Evolutionary conservation across 768 basidiomycete species (phyloP), one percentile per base, ranked within the genome.

Genomic region (Calocybe gangraenosa): DNA sequence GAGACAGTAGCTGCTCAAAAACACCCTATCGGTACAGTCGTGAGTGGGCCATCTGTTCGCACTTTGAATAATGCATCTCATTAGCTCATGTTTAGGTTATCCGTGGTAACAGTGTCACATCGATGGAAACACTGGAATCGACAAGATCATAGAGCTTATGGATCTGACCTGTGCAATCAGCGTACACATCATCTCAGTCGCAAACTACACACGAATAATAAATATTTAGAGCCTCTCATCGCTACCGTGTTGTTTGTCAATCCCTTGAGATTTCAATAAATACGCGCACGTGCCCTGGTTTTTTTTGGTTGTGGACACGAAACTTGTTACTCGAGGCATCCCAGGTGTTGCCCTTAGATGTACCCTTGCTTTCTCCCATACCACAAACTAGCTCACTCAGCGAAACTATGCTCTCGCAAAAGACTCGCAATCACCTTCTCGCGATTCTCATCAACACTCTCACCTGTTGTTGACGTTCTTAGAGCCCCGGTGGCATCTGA

Each of bases 91-190:
- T 51, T 8, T 65, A 97, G 94, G 92, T 97, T 54, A 89, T 98
- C 58, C 88, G 94, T 33, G 94, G 94, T 39, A 97, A 95, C 71
- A 94, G 90, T 48, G 92, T 98, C 36, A 92, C 92, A 43, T 92
- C 90, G 47, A 94, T 96, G 87, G 94, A 97, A 65, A 87, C 79
- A 17, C 60, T 90, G 42, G 89, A 91, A 63, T 72, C 82, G 19
- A 75, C 74, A 34, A 68, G 74, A 42, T 63, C 45, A 37, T 46
- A 23, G 42, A 39, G 38, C 22, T 28, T 5, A 28, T 28, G 25
- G 5, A 11, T 11, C 5, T 28, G 25, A 6, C 25, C 25, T 28
- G 11, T 11, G 11, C 5, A 28, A 28, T 6, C 5, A 28, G 25
- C 5, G 11, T 6, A 28, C n/a, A n/a, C n/a, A n/a, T n/a, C n/a